phyloP scores from a whole-genome alignment of 1,284 basidiomycete species.

The Fomitopsis schrenkii region DNA sequence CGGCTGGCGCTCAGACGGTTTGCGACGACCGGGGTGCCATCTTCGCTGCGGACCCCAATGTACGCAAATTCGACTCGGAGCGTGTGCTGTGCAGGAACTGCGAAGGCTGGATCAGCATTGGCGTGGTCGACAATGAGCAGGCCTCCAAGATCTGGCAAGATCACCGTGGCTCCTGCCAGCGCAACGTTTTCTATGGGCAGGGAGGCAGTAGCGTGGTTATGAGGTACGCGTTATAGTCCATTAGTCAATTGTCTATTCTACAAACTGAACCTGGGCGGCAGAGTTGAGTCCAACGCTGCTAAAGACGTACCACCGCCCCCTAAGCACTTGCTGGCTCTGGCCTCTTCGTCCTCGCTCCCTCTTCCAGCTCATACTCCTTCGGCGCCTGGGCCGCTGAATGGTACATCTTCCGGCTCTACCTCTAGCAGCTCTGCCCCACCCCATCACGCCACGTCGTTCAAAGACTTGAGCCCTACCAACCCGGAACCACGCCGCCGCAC shows the following conservation, averaged over 20 bases:
- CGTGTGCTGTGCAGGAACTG: slow-evolving; percentile 65
- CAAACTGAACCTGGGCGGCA: slow-evolving; percentile 1
- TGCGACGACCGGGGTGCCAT: slow-evolving; percentile 51
- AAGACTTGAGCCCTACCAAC: slow-evolving; percentile 49
- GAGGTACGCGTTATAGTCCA: not conserved
- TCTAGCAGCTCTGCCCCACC: not conserved
- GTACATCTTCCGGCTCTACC: slow-evolving; percentile 13
- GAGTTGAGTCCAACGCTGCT: slow-evolving; percentile 12
- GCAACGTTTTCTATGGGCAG: slow-evolving; percentile 5
- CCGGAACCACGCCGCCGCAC: slow-evolving; percentile 67
- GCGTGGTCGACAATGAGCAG: slow-evolving; percentile 20
- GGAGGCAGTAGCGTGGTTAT: not conserved
- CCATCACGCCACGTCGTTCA: slow-evolving; percentile 30
- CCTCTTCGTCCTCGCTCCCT: slow-evolving; percentile 25
- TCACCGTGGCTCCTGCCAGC: slow-evolving; percentile 28
- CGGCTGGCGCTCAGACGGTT: slow-evolving; percentile 20
- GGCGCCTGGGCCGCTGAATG: slow-evolving; percentile 13
- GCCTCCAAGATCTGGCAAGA: slow-evolving; percentile 30
- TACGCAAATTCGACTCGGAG: slow-evolving; percentile 68
- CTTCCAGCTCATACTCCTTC: slow-evolving; percentile 15
- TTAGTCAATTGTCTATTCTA: not conserved
- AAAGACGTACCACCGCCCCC: slow-evolving; percentile 32
- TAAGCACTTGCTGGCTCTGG: slow-evolving; percentile 30
- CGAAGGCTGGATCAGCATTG: slow-evolving; percentile 57
- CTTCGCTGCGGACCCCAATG: slow-evolving; percentile 58